Conservation (phyloP, 768 basidiomycete species). For the Suillus alpinus region DNA sequence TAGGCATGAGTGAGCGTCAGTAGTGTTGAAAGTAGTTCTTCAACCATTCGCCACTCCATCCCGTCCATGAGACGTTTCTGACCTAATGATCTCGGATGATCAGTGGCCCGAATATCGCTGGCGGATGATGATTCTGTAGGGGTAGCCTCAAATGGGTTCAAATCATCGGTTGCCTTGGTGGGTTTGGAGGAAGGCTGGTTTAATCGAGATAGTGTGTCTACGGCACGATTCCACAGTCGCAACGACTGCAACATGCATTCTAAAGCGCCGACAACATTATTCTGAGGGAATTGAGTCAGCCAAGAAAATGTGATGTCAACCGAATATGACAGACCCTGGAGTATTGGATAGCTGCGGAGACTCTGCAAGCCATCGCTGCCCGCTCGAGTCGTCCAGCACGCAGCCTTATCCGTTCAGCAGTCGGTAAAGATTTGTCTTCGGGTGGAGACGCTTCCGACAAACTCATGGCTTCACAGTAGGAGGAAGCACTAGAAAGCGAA, state of each 20-base stretch:
- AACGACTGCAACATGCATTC: conserved; percentile 64
- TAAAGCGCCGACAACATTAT: conserved; percentile 56
- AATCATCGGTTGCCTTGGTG: conserved; percentile 27
- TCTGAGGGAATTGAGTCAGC: conserved; percentile 35
- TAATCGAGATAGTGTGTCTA: conserved; percentile 64
- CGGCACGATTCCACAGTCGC: conserved; percentile 78
- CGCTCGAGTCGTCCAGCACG: conserved; percentile 62
- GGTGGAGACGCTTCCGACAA: conserved; percentile 40
- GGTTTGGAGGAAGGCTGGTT: conserved; percentile 33
- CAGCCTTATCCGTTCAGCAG: conserved; percentile 53
- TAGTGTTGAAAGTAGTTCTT: conserved; percentile 64
- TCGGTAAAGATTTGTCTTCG: conserved; percentile 48
- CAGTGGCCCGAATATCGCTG: conserved; percentile 40
- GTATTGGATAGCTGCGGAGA: conserved; percentile 67
- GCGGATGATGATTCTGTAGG: conserved; percentile 5
- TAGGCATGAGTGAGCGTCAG: conserved; percentile 67
- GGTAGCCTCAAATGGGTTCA: conserved; percentile 59
- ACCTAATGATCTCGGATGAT: conserved; percentile 20
- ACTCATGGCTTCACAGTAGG: conserved; percentile 60
- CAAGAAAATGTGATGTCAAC: not conserved
- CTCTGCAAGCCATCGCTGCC: conserved; percentile 68
- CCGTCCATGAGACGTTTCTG: conserved; percentile 41
- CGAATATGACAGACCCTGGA: conserved; percentile 47
- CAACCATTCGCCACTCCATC: conserved; percentile 74
- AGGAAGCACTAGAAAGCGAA: conserved; percentile 35